Base-by-base conservation (phyloP, 805 yeast genomes). In the Starmerella davenportii region DNA sequence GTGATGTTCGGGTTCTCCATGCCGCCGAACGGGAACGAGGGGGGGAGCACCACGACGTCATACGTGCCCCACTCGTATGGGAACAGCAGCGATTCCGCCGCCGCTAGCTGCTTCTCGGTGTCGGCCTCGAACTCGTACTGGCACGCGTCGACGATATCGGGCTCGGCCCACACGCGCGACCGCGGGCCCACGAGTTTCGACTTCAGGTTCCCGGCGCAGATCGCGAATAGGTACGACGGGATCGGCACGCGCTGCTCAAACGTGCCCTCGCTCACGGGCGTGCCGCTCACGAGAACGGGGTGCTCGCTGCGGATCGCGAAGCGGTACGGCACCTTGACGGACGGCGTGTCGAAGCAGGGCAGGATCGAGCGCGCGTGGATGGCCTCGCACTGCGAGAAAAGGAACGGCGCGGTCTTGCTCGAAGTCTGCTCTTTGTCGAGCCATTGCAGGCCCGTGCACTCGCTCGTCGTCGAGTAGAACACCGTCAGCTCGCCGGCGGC, bases 1-100 rank as follows among this genome's bases (percentile, higher is more conserved):
- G 93, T 81, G 57, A 81, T 73, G 53, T 82, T 81, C 43, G 93
- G 93, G 53, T 81, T 80, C 60, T 84, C 94, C 93, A 84, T 84
- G 39, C 95, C 95, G 45, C 94, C 94, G 51, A 79, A 84, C 2
- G 93, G 92, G 59, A 70, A 71, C 2, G 72, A 70, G 39, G 75
- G 69, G 2, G 93, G 93, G 46, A 82, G 69, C 24, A 84, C 74
- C 30, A 84, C 64, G 23, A 81, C 78, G 52, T 82, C 85, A 56
- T 77, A 84, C 29, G 72, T 74, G 41, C 70, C 68, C 93, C 94
- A 84, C 52, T 80, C 90, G 57, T 84, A 84, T 2, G 72, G 69
- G 52, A 76, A 80, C 15, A 80, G 75, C 33, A 80, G 61, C 20
- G 66, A 61, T 57, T 84, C 95, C 8, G 93, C 93, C 15, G 78